Evolutionary conservation across 129 eudicot genomes (phyloP), one percentile per base, ranked within the genome.

Genomic region (Lonicera japonica): DNA sequence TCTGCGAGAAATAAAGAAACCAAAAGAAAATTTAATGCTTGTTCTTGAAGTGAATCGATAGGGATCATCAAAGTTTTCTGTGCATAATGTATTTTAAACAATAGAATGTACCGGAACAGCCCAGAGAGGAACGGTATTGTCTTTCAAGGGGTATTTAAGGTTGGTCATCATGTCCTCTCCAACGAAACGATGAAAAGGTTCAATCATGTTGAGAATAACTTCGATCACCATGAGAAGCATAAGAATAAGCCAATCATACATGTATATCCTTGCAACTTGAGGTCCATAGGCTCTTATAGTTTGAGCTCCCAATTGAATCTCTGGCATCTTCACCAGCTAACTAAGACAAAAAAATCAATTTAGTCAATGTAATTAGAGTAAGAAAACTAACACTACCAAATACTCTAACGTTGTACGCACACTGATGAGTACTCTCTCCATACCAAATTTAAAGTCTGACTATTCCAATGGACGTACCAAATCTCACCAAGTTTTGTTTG

Each of bases 171-270:
- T 86, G 10, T 76, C 92, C 36, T 57, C 76, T 2, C 95, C 95
- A 54, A 86, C 92, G 74, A 86, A 90, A 55, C 97, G 87, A 60
- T 86, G 92, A 62, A 90, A 90, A 66, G 97, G 97, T 71, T 90
- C 95, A 53, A 90, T 83, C 20, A 90, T 77, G 58, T 90, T 86
- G 56, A 90, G 62, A 60, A 74, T 36, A 40, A 79, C 65, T 55
- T 86, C 97, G 45, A 90, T 69, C 58, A 69, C 75, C 64, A 82
- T 82, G 8, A 90, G 86, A 64, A 90, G 73, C 19, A 83, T 0
- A 58, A 90, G 81, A 60, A 86, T 86, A 43, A 90, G 63, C 97
- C 97, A 90, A 65, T 90, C 97, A 46, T 83, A 89, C 85, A 77
- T 78, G 80, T 86, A 95, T 52, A 68, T 21, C 74, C 82, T 83